Percentiles rank a stretch among this genome's conserved stretches.
phyloP scores from a whole-genome alignment of 1,284 basidiomycete species.

The Singerocomus rubriflavus region DNA sequence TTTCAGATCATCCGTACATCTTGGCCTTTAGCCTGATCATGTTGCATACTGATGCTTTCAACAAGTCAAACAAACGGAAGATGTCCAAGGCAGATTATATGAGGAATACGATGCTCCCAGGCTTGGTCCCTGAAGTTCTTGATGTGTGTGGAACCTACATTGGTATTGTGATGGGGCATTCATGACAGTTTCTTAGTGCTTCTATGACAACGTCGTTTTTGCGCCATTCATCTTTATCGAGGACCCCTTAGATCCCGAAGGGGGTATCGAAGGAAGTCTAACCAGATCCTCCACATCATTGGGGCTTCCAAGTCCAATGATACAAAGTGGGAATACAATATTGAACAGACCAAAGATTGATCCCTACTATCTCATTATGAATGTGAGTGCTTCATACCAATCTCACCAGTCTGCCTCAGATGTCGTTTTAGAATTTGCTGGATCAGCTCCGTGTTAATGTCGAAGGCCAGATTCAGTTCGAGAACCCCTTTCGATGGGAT shows the following conservation, averaged over 20 bases:
- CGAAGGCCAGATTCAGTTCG: slow-evolving; percentile 56
- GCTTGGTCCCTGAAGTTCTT: slow-evolving; percentile 78
- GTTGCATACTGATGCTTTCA: slow-evolving; percentile 98
- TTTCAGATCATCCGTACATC: slow-evolving; percentile 89
- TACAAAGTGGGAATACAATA: slow-evolving; percentile 39
- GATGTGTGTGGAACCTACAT: slow-evolving; percentile 54
- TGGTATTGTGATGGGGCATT: slow-evolving; percentile 3
- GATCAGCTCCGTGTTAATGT: slow-evolving; percentile 78
- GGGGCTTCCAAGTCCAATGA: slow-evolving; percentile 32
- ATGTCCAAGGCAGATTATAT: slow-evolving; percentile 95
- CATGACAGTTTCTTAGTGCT: slow-evolving; percentile 55
- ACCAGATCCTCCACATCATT: slow-evolving; percentile 43
- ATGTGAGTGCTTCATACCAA: slow-evolving; percentile 44
- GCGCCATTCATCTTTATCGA: slow-evolving; percentile 96
- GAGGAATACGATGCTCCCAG: slow-evolving; percentile 87
- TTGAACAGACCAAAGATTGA: slow-evolving; percentile 75
- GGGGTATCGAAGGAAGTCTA: slow-evolving; percentile 47
- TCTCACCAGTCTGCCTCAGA: slow-evolving; percentile 7
- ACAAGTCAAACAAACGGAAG: slow-evolving; percentile 95
- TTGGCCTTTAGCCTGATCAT: slow-evolving; percentile 98
- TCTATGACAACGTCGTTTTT: slow-evolving; percentile 95
- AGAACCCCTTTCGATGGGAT: slow-evolving; percentile 74
- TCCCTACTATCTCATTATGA: slow-evolving; percentile 87
- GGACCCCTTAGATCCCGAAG: slow-evolving; percentile 73
- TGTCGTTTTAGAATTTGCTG: slow-evolving; percentile 55